Evolutionary conservation across 768 basidiomycete species (phyloP).

Genomic region (Hypholoma fasciculare): DNA sequence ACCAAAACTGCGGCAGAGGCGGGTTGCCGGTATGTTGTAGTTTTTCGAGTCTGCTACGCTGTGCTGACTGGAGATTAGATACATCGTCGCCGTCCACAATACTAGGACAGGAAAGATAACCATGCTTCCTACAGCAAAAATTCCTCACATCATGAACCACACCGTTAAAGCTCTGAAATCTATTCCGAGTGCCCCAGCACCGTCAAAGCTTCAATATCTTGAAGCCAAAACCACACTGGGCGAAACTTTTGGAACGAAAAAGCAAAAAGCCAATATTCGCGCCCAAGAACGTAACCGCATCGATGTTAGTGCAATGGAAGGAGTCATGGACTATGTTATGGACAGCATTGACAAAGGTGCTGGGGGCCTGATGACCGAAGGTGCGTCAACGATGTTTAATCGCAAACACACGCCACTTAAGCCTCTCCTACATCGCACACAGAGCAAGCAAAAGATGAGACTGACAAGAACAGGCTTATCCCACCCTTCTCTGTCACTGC

Average conservation of each 20-base stretch:
- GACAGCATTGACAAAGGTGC: slow-evolving; percentile 79
- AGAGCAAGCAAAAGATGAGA: slow-evolving; percentile 69
- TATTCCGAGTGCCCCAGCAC: slow-evolving; percentile 48
- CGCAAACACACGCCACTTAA: not conserved
- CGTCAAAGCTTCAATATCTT: slow-evolving; percentile 51
- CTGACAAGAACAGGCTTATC: slow-evolving; percentile 69
- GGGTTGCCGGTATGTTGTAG: slow-evolving; percentile 65
- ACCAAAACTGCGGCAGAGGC: slow-evolving; percentile 45
- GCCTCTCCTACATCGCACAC: slow-evolving; percentile 7
- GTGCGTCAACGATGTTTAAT: slow-evolving; percentile 37
- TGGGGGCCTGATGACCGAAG: slow-evolving; percentile 63
- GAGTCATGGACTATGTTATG: slow-evolving; percentile 79
- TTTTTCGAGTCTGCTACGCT: not conserved
- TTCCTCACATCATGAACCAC: slow-evolving; percentile 67
- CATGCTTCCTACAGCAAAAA: slow-evolving; percentile 65
- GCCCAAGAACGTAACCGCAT: slow-evolving; percentile 89
- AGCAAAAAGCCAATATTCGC: slow-evolving; percentile 83
- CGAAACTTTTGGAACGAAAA: slow-evolving; percentile 93
- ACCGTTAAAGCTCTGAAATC: slow-evolving; percentile 85
- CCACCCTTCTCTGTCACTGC: slow-evolving; percentile 75
- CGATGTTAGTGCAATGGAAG: slow-evolving; percentile 85
- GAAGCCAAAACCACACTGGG: slow-evolving; percentile 80
- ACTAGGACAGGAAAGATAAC: slow-evolving; percentile 70
- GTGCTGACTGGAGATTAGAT: slow-evolving; percentile 44
- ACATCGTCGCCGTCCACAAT: slow-evolving; percentile 83